Evolutionary conservation across 805 yeast species (phyloP).

Genomic region (Teunomyces lycoperdinae): DNA sequence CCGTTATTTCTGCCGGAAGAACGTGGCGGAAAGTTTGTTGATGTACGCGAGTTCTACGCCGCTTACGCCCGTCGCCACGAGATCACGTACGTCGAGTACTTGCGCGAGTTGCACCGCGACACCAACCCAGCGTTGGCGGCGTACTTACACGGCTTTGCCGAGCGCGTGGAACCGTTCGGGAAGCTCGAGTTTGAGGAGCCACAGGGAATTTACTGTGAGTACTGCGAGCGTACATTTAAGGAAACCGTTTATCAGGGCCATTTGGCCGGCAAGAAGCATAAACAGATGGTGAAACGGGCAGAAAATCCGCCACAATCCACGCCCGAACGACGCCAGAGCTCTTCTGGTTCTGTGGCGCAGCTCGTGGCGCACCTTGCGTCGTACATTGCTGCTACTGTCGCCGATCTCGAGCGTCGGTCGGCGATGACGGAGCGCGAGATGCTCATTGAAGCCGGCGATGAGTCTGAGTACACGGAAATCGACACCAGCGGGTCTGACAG

Average conservation of each 20-base stretch:
- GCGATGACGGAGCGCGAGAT: conserved; percentile 73
- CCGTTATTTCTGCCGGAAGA: conserved; percentile 58
- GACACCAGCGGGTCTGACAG: conserved; percentile 18
- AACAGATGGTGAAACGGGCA: conserved; percentile 38
- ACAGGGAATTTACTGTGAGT: conserved; percentile 49
- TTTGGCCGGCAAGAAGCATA: conserved; percentile 71
- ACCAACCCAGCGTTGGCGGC: not conserved
- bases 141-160: not conserved
- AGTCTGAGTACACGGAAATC: conserved; percentile 39
- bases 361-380: conserved; percentile 3
- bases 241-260: conserved; percentile 67
- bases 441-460: conserved; percentile 48
- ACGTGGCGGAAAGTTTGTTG: conserved; percentile 60
- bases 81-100: conserved; percentile 48
- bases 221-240: conserved; percentile 65
- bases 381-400: conserved; percentile 46
- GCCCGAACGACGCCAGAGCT: not conserved
- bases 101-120: conserved; percentile 40
- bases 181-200: not conserved
- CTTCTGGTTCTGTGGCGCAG: not conserved
- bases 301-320: not conserved
- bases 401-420: conserved; percentile 61
- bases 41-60: conserved; percentile 53
- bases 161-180: not conserved
- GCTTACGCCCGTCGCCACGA: conserved; percentile 28